phyloP scores from a whole-genome alignment of 2,329 filamentous ascomycete species.

The Xylaria sp. region DNA sequence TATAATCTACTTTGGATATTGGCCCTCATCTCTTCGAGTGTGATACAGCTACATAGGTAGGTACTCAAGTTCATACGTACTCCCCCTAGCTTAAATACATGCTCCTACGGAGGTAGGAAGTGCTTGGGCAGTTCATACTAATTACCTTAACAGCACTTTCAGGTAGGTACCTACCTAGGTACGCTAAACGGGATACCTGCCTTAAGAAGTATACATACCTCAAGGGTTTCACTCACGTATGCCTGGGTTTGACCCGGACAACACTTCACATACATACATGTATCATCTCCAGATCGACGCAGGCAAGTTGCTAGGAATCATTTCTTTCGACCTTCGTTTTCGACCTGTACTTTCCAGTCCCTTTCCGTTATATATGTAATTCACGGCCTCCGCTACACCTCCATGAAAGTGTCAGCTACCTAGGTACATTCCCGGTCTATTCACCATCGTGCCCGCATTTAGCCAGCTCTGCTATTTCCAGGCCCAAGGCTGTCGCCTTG shows the following conservation, averaged over 20 bases:
- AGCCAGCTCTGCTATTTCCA: slow-evolving; percentile 17
- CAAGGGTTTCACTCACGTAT: slow-evolving; percentile 22
- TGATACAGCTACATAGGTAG: too few relatives aligned
- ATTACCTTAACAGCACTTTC: neutral
- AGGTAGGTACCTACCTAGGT: neutral
- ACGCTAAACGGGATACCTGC: neutral
- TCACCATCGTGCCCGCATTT: slow-evolving; percentile 32
- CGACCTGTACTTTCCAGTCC: slow-evolving; percentile 5
- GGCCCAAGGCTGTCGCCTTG: slow-evolving; percentile 20
- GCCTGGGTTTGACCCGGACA: slow-evolving; percentile 9
- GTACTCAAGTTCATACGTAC: too few relatives aligned
- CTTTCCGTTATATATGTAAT: slow-evolving; percentile 17
- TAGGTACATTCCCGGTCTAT: slow-evolving; percentile 3
- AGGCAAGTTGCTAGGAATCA: slow-evolving; percentile 15
- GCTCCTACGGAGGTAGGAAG: neutral
- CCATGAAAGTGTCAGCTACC: neutral
- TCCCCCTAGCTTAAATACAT: too few relatives aligned
- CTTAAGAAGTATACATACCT: slow-evolving; percentile 10
- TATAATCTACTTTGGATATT: neutral
- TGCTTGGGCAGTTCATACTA: neutral
- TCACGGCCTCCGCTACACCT: neutral
- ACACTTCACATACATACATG: slow-evolving; percentile 17
- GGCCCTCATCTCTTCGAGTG: neutral
- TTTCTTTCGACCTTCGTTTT: slow-evolving; percentile 17
- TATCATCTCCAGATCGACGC: slow-evolving; percentile 26